phyloP scores from a whole-genome alignment of 1,284 basidiomycete genomes.

The Polyporus tsugae region DNA sequence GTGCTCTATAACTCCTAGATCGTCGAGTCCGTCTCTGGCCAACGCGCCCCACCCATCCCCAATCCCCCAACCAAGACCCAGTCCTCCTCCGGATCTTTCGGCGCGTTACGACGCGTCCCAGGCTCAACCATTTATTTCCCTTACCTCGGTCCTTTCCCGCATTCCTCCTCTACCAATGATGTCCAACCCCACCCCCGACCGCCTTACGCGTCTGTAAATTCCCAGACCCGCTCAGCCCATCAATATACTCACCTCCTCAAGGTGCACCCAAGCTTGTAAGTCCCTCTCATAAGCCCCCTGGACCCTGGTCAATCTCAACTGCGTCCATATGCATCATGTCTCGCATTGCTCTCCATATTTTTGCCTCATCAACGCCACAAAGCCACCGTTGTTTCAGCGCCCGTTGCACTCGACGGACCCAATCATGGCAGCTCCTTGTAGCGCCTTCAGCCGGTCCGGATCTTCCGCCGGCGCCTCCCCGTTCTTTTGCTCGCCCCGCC shows the following conservation, averaged over 20 bases:
- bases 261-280: not conserved
- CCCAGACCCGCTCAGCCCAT: not conserved
- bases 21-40: slow-evolving; percentile 24
- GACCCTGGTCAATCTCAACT: not conserved
- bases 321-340: not conserved
- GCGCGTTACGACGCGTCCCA: not conserved
- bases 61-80: not conserved
- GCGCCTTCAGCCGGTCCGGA: slow-evolving; percentile 12
- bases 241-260: not conserved
- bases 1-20: slow-evolving; percentile 21
- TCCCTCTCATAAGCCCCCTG: not conserved
- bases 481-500: not conserved
- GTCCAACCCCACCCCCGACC: not conserved
- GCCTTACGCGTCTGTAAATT: not conserved
- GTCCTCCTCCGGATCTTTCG: not conserved
- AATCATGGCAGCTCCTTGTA: slow-evolving; percentile 8
- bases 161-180: not conserved
- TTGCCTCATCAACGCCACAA: slow-evolving; percentile 27
- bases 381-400: slow-evolving; percentile 23
- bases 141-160: slow-evolving; percentile 2
- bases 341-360: slow-evolving; percentile 4
- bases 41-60: slow-evolving; percentile 5
- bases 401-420: slow-evolving; percentile 13
- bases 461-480: not conserved
- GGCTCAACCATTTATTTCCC: slow-evolving; percentile 3